Evolutionary conservation across 208 protist genomes (phyloP).

Genomic region (Crithidia expoeki): DNA sequence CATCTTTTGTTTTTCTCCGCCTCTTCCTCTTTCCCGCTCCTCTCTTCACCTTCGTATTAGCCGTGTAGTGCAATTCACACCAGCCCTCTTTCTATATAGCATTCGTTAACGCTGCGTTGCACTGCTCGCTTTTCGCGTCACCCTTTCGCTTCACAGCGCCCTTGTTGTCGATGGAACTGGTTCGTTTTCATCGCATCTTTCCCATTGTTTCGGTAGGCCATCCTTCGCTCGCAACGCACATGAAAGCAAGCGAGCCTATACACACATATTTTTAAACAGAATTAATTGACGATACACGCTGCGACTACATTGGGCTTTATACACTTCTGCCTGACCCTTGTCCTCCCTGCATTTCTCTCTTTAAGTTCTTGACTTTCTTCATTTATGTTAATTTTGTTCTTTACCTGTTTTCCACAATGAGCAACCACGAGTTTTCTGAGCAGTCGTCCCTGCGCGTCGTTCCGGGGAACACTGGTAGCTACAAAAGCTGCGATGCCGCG

Average conservation of each 20-base stretch:
- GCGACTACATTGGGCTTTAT: not conserved
- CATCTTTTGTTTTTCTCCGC: no score
- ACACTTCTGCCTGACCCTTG: not conserved
- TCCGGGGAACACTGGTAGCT: slow-evolving; percentile 25
- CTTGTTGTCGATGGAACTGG: not conserved
- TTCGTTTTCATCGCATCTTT: not conserved
- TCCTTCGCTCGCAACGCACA: not conserved
- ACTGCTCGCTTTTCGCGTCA: no score
- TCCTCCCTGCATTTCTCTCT: slow-evolving; percentile 3
- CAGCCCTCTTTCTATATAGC: no score
- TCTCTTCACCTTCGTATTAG: no score
- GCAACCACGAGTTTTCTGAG: slow-evolving; percentile 5
- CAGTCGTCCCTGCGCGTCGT: slow-evolving; percentile 24
- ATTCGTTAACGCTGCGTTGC: no score
- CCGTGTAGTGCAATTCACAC: no score
- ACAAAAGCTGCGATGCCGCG: slow-evolving; percentile 80
- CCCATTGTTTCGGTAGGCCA: not conserved
- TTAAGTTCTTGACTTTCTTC: not conserved
- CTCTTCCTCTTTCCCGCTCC: no score
- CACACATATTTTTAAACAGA: not conserved
- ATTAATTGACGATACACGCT: no score
- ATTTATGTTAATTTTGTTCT: slow-evolving; percentile 11
- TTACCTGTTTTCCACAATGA: slow-evolving; percentile 14
- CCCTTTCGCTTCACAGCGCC: no score
- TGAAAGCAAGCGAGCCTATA: not conserved